Percentiles rank a stretch among this genome's conserved stretches.
These are phyloP conservation scores for Papilionanthe hybrid DNA, from an alignment of 116 monocot species.

Conservation along the genomic window DNA sequence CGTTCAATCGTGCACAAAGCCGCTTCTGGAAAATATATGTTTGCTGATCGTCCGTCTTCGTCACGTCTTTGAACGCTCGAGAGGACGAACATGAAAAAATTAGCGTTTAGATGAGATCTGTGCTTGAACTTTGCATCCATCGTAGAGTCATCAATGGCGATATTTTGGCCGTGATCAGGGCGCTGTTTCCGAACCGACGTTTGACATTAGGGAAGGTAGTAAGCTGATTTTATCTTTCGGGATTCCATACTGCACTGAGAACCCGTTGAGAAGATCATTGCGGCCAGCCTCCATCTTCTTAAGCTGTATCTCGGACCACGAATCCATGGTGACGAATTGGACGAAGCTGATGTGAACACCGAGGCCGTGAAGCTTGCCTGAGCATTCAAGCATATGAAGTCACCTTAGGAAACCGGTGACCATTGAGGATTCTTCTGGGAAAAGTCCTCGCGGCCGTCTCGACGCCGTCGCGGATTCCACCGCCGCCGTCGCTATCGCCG, in stretches of 20 bases:
- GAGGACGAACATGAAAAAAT: no score
- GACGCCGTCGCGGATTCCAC: constrained; percentile 47
- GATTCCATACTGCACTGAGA: constrained; percentile 55
- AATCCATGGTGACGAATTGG: constrained; percentile 94
- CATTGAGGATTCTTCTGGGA: constrained; percentile 66
- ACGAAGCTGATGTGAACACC: constrained; percentile 80
- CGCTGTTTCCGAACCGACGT: no score
- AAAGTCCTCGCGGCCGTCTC: constrained; percentile 65
- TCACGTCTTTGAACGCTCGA: no score
- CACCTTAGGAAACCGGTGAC: constrained; percentile 61
- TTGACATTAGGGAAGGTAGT: no score
- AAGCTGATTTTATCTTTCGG: constrained; percentile 65
- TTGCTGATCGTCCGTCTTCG: no score
- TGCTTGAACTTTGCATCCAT: no score
- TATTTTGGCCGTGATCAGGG: no score
- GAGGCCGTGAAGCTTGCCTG: constrained; percentile 72
- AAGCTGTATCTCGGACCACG: constrained; percentile 94
- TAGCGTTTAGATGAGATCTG: no score
- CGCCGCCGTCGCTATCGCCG: no score
- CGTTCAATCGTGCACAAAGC: no score
- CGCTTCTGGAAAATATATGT: no score
- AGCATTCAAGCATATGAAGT: constrained; percentile 80
- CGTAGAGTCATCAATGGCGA: no score
- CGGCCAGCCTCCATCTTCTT: constrained; percentile 92
- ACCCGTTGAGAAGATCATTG: constrained; percentile 70